Evolutionary conservation across 1,284 basidiomycete species (phyloP).

Genomic region (Apiotrichum akiyoshidainum): DNA sequence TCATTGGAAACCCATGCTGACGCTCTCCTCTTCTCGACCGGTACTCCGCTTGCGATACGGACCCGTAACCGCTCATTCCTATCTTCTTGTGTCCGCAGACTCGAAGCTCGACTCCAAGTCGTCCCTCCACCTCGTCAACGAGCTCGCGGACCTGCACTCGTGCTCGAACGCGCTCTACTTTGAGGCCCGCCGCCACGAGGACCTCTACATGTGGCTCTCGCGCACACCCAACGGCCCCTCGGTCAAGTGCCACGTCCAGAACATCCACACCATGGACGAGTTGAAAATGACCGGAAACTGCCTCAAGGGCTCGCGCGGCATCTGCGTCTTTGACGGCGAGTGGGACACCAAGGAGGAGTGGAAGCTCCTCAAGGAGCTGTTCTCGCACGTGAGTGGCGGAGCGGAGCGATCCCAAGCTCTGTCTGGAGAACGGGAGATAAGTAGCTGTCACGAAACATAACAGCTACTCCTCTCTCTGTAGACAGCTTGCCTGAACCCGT

Average conservation of each 20-base stretch:
- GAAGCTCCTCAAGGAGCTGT: slow-evolving; percentile 85
- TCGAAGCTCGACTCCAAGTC: slow-evolving; percentile 97
- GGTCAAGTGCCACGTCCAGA: slow-evolving; percentile 96
- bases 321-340: slow-evolving; percentile 86
- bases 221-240: slow-evolving; percentile 98
- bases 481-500: no score
- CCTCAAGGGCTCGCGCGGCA: slow-evolving; percentile 87
- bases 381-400: slow-evolving; percentile 75
- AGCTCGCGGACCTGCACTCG: slow-evolving; percentile 95
- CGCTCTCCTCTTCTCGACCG: neutral
- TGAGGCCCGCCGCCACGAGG: slow-evolving; percentile 91
- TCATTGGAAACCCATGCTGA: neutral
- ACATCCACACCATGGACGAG: slow-evolving; percentile 99
- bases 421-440: no score
- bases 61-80: neutral
- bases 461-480: no score
- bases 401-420: no score
- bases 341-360: slow-evolving; percentile 88
- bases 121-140: slow-evolving; percentile 87
- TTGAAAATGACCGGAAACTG: slow-evolving; percentile 99
- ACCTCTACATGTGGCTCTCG: slow-evolving; percentile 94
- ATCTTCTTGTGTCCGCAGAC: slow-evolving; percentile 56
- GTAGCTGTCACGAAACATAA: no score
- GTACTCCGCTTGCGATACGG: neutral
- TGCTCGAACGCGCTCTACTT: slow-evolving; percentile 99